Evolutionary conservation across 768 basidiomycete genomes (phyloP), one percentile per base, ranked within the genome.

Genomic region (Hortiboletus campestris): DNA sequence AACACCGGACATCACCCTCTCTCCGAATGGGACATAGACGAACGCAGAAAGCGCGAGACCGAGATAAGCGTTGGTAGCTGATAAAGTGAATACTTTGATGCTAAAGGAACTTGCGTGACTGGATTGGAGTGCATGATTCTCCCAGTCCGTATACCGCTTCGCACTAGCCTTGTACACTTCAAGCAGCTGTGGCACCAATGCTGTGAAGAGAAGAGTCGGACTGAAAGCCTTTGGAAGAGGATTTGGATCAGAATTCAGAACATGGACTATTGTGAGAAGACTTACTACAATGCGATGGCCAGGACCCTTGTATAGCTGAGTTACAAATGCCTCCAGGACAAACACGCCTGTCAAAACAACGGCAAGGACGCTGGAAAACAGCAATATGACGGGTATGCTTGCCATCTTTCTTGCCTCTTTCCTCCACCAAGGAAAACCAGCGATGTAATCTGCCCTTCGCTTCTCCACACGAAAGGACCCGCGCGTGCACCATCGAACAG

Each of bases 1-100:
- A 31, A 81, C 75, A 47, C 77, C 67, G 9, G 78, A 74, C 89
- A 94, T 93, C 58, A 93, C 84, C 49, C 81, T 80, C 67, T 88
- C 88, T 29, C 94, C 94, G 59, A 95, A 97, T 0, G 94, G 94
- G 5, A 96, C 91, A 68, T 98, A 99, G 47, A 97, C 83, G 66
- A 94, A 98, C 16, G 95, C 94, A n/a, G 89, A 92, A 16, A 98
- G 83, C 7, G 83, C 85, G n/a, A 99, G 81, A 39, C 90, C 89
- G 48, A 94, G 84, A 68, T 95, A 98, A 0, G 96, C 89, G 19
- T 95, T 93, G 66, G 98, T 82, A 0, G 89, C 85, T 32, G 88
- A 88, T 51, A 98, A 80, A 1, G 88, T 84, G 67, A 98, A 99
- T 3, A 91, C 89, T 72, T 98, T 99, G 67, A 89, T 76, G 16